Evolutionary conservation across 768 basidiomycete species (phyloP), one percentile per base, ranked within the genome.

Genomic region (Floccularia luteovirens): DNA sequence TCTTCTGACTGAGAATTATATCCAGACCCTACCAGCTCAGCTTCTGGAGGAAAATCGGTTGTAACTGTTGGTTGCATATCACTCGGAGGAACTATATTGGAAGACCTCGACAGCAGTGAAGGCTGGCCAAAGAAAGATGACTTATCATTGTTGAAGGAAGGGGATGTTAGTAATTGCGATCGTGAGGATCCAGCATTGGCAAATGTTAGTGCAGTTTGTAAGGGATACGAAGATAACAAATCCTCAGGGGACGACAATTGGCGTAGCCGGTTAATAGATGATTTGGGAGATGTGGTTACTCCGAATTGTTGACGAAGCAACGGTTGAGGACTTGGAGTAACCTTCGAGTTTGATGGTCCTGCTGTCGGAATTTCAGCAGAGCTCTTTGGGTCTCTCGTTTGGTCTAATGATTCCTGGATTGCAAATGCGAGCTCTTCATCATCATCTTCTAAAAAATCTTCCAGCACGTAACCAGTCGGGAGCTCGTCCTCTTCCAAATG

Each of bases 181-280:
- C 55, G 57, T 19, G 58, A 56, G 11, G 67, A 64, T 4, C 69
- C 68, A 5, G 80, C 69, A 38, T 79, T 79, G 13, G 75, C 85
- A 31, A 87, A 76, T 7, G 82, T 70, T 21, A 87, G 57, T 1
- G 72, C 78, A 1, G 81, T 82, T 48, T 79, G 79, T n/a, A 86
- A 59, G 14, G 79, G 68, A 16, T 69, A 78, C 2, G 71, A 69
- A 23, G 69, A 60, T 17, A 69, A 22, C 22, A 42, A 69, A 14
- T 75, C 57, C 36, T 78, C 73, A 5, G 74, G 69, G 24, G 68
- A 67, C 11, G 50, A 32, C 24, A 21, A 10, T 11, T 19, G 8
- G 16, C 5, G 5, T 37, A 5, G 7, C 8, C 8, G 13, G 24
- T 19, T 8, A 16, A 8, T 8, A 5, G 36, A 11, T 8, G 34